These are phyloP conservation scores for Myriosclerotinia duriaeana DNA, from an alignment of 2,329 filamentous ascomycete genomes.

Conservation along the genomic window DNA sequence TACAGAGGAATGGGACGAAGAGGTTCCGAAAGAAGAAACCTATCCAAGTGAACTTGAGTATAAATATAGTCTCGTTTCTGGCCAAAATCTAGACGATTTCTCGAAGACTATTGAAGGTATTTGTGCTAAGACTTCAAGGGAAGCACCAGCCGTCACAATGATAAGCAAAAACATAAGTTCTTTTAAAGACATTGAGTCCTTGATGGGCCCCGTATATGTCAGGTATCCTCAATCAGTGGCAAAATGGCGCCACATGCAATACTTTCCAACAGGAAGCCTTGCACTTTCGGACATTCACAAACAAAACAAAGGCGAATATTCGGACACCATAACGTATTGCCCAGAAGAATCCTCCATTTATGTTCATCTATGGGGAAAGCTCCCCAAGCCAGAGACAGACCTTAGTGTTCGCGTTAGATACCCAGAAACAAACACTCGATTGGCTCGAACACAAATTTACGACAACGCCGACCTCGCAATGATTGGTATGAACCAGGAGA, in stretches of 20 bases:
- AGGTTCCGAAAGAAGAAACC: background rate
- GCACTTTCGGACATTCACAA: slow-evolving; percentile 29
- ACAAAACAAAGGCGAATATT: slow-evolving; percentile 28
- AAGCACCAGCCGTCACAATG: background rate
- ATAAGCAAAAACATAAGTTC: slow-evolving; percentile 17
- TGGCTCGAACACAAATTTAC: slow-evolving; percentile 20
- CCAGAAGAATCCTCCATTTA: slow-evolving; percentile 27
- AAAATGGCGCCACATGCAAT: slow-evolving; percentile 18
- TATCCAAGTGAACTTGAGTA: slow-evolving; percentile 4
- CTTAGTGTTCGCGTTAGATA: slow-evolving; percentile 17
- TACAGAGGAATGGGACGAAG: slow-evolving; percentile 6
- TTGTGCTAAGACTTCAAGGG: background rate
- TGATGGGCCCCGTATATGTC: slow-evolving; percentile 22
- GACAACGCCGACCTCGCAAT: slow-evolving; percentile 12
- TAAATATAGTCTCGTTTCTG: background rate
- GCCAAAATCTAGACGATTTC: background rate
- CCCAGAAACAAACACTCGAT: slow-evolving; percentile 24
- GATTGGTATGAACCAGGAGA: slow-evolving; percentile 2
- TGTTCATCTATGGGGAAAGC: slow-evolving; percentile 24
- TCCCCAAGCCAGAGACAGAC: slow-evolving; percentile 5
- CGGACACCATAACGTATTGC: slow-evolving; percentile 24
- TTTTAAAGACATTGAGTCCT: background rate
- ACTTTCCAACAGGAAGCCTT: slow-evolving; percentile 26
- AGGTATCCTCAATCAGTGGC: slow-evolving; percentile 28
- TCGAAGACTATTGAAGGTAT: background rate